Evolutionary conservation across 2,329 filamentous ascomycete genomes (phyloP).

Genomic region (Cytospora chrysosperma): DNA sequence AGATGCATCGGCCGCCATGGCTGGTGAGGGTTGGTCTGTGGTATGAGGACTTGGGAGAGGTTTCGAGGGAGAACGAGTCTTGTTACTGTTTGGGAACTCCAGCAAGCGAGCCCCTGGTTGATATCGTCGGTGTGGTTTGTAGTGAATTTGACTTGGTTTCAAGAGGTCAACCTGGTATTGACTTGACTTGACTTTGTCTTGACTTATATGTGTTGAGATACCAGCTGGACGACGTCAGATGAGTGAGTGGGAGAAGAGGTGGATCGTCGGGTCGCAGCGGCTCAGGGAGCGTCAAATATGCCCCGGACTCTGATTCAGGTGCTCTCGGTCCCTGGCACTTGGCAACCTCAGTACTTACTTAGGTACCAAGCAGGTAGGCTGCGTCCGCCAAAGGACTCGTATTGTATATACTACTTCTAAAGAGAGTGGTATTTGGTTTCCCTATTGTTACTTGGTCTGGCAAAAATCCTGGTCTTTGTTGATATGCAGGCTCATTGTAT

Average conservation of each 20-base stretch:
- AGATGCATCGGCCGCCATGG: slow-evolving; percentile 29
- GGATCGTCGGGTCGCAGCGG: slow-evolving; percentile 14
- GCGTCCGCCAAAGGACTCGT: no score
- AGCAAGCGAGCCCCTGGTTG: no score
- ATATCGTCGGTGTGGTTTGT: no score
- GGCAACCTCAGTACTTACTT: background rate
- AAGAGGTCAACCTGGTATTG: background rate
- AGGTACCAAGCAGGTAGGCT: no score
- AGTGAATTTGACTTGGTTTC: background rate
- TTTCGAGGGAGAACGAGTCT: background rate
- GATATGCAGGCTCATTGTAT: slow-evolving; percentile 1
- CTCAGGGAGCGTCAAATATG: background rate
- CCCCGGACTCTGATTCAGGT: background rate
- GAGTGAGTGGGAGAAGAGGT: background rate
- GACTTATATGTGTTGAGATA: background rate
- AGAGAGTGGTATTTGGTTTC: background rate
- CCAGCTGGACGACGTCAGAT: background rate
- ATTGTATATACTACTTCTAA: background rate
- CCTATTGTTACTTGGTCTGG: background rate
- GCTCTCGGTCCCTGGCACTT: background rate
- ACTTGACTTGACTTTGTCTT: no score
- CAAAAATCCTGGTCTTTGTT: background rate
- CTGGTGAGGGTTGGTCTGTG: no score
- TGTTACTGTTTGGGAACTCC: no score
- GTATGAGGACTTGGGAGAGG: background rate